Evolutionary conservation across 345 rosid genomes (phyloP).

Genomic region (Populus alba): DNA sequence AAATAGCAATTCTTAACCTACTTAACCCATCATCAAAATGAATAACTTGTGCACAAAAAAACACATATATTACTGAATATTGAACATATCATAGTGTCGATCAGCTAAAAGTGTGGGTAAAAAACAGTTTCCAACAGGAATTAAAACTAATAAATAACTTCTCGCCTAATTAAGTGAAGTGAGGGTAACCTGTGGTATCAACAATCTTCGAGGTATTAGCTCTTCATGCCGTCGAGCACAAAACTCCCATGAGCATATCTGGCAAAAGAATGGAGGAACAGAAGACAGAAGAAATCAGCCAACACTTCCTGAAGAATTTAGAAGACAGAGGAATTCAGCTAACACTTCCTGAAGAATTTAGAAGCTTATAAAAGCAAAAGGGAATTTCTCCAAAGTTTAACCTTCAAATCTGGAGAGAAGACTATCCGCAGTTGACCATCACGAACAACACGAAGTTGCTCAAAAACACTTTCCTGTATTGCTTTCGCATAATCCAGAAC

Average conservation of each 20-base stretch:
- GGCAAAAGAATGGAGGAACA: slow-evolving; percentile 13
- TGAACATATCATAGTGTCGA: background rate
- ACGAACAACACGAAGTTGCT: slow-evolving; percentile 98
- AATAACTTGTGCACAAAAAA: background rate
- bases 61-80: background rate
- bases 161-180: background rate
- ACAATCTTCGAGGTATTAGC: slow-evolving; percentile 85
- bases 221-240: slow-evolving; percentile 98
- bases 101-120: background rate
- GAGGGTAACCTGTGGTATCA: slow-evolving; percentile 81
- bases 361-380: background rate
- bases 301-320: background rate
- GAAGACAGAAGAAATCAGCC: background rate
- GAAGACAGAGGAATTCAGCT: background rate
- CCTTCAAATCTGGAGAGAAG: slow-evolving; percentile 95
- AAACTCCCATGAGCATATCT: slow-evolving; percentile 99
- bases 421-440: slow-evolving; percentile 95
- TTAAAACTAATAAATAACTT: background rate
- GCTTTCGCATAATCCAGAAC: slow-evolving; percentile 98
- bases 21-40: background rate
- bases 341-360: background rate
- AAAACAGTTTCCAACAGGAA: background rate
- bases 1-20: background rate
- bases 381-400: slow-evolving; percentile 9
- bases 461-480: slow-evolving; percentile 97